These are phyloP conservation scores for Ophiosphaerella korrae DNA, from an alignment of 2,329 filamentous ascomycete species.

Conservation along the genomic window DNA sequence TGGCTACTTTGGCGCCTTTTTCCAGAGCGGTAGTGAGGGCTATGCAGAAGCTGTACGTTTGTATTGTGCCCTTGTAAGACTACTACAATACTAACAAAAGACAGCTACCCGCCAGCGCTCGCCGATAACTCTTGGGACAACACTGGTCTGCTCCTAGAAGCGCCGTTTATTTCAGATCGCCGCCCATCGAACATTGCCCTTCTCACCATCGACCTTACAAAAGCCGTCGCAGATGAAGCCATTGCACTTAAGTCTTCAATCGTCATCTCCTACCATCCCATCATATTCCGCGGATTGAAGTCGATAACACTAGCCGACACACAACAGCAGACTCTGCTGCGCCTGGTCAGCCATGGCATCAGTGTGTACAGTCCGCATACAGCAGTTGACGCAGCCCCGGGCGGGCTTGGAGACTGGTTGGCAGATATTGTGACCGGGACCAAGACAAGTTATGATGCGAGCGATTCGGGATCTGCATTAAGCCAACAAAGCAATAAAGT, in stretches of 20 bases:
- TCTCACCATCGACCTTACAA: slow-evolving; percentile 89
- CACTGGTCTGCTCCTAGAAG: slow-evolving; percentile 79
- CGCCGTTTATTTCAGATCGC: slow-evolving; percentile 63
- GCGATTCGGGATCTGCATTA: slow-evolving; percentile 8
- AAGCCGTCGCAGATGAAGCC: slow-evolving; percentile 86
- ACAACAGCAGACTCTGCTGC: slow-evolving; percentile 84
- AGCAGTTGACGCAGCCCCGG: slow-evolving; percentile 83
- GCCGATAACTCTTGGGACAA: slow-evolving; percentile 95
- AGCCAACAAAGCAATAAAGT: slow-evolving; percentile 11
- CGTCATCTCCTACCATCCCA: slow-evolving; percentile 92
- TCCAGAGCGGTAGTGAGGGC: slow-evolving; percentile 72
- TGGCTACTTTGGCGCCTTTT: slow-evolving; percentile 61
- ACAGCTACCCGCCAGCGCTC: slow-evolving; percentile 83
- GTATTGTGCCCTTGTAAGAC: background rate
- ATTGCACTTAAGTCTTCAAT: slow-evolving; percentile 76
- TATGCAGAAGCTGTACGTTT: slow-evolving; percentile 76
- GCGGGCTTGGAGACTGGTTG: slow-evolving; percentile 92
- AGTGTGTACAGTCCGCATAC: slow-evolving; percentile 97
- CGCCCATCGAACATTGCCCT: slow-evolving; percentile 71
- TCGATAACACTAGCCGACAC: slow-evolving; percentile 81
- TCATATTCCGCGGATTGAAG: slow-evolving; percentile 94
- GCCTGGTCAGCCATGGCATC: slow-evolving; percentile 82
- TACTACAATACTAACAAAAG: slow-evolving; percentile 6
- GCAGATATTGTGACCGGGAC: slow-evolving; percentile 78
- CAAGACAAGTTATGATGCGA: slow-evolving; percentile 26